Evolutionary conservation across 2,329 filamentous ascomycete genomes (phyloP).

Genomic region (Dothideomycetes sp.): DNA sequence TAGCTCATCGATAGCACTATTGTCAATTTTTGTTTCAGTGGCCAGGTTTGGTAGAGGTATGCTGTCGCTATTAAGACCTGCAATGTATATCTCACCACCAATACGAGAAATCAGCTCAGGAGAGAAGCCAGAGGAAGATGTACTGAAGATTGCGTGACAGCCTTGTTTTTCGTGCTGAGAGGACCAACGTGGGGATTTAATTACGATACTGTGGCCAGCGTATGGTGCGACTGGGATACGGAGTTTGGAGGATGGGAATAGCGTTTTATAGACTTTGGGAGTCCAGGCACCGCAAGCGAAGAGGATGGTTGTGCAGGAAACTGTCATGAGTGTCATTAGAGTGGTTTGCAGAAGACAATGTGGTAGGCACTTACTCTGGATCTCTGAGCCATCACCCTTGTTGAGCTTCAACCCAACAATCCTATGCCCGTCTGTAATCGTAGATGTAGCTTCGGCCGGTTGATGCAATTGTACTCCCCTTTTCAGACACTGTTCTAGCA

Average conservation of each 20-base stretch:
- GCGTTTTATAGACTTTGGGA: constrained; percentile 49
- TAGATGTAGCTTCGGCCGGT: constrained; percentile 47
- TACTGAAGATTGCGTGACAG: constrained; percentile 63
- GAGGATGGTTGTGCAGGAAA: constrained; percentile 57
- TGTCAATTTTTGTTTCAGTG: constrained; percentile 41
- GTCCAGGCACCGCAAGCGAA: constrained; percentile 67
- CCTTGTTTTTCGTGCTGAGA: constrained; percentile 34
- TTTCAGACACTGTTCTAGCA: constrained; percentile 49
- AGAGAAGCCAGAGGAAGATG: constrained; percentile 48
- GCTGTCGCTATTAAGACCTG: constrained; percentile 56
- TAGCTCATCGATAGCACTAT: constrained; percentile 41
- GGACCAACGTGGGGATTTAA: constrained; percentile 51
- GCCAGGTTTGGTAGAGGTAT: constrained; percentile 53
- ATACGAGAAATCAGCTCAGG: constrained; percentile 63
- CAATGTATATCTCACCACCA: constrained; percentile 62
- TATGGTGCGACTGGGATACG: constrained; percentile 52
- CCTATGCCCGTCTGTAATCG: constrained; percentile 43
- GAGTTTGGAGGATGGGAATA: constrained; percentile 51
- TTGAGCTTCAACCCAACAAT: constrained; percentile 46
- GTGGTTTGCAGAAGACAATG: no score
- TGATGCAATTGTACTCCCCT: constrained; percentile 59
- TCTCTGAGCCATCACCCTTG: constrained; percentile 37
- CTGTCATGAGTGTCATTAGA: no score
- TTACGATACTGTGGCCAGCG: constrained; percentile 63
- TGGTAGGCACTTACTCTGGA: constrained; percentile 26